phyloP scores from a whole-genome alignment of 768 basidiomycete species.

The Lactarius psammicola region DNA sequence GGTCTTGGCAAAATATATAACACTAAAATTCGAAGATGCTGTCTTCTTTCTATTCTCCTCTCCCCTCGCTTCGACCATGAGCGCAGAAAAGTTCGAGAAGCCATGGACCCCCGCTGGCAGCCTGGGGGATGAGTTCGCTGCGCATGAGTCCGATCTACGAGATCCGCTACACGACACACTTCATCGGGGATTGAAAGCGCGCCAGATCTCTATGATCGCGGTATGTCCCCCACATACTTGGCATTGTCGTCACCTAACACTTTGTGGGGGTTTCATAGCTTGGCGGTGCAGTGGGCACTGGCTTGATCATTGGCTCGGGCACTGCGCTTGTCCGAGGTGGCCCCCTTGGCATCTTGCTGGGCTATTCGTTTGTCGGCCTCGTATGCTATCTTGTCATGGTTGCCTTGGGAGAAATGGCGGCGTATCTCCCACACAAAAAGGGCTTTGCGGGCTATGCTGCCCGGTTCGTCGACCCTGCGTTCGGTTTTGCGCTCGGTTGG shows the following conservation, averaged over 20 bases:
- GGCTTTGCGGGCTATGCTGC: slow-evolving; percentile 58
- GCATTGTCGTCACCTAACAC: background rate
- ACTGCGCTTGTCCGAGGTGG: slow-evolving; percentile 57
- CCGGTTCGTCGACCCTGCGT: slow-evolving; percentile 64
- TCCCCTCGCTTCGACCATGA: background rate
- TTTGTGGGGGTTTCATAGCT: slow-evolving; percentile 28
- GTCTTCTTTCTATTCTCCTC: background rate
- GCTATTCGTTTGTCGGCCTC: slow-evolving; percentile 50
- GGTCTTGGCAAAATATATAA: background rate
- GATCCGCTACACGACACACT: slow-evolving; percentile 31
- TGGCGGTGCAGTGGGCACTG: slow-evolving; percentile 38
- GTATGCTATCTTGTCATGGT: slow-evolving; percentile 62
- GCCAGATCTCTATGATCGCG: slow-evolving; percentile 44
- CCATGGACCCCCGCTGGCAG: background rate
- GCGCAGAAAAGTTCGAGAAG: slow-evolving; percentile 4
- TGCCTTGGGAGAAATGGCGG: slow-evolving; percentile 41
- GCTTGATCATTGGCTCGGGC: slow-evolving; percentile 46
- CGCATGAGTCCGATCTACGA: background rate
- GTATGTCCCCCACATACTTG: slow-evolving; percentile 27
- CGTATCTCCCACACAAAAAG: slow-evolving; percentile 56
- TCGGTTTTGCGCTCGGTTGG: slow-evolving; percentile 65
- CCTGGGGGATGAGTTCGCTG: background rate
- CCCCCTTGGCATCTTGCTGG: slow-evolving; percentile 47
- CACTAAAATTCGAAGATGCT: background rate
- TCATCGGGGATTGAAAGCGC: slow-evolving; percentile 37